Conservation (phyloP, 495 filamentous ascomycete genomes). For the Aspergillus bridgeri region DNA sequence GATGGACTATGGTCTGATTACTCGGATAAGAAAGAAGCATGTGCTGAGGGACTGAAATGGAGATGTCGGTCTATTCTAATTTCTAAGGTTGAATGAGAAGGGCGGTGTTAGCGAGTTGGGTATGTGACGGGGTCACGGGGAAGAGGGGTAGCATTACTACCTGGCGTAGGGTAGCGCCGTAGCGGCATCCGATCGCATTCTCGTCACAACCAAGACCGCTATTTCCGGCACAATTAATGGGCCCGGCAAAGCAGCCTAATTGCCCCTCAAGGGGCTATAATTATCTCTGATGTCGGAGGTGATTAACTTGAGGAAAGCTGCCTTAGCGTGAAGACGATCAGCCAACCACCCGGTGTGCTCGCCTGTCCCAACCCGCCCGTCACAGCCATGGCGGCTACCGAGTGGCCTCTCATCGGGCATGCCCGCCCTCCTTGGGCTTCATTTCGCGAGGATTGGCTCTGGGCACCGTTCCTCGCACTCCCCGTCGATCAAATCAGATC, state of each 20-base stretch:
- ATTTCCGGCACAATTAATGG: constrained; percentile 9
- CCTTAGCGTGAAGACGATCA: constrained; percentile 11
- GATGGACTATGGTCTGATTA: not conserved
- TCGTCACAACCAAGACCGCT: not conserved
- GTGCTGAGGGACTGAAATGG: too few species aligned
- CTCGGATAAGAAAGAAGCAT: too few species aligned
- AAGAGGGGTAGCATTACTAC: not conserved
- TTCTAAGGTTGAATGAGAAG: too few species aligned
- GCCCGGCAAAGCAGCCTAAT: not conserved
- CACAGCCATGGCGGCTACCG: constrained; percentile 16
- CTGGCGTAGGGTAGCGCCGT: not conserved
- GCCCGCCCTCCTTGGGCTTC: constrained; percentile 8
- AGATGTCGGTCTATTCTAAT: too few species aligned
- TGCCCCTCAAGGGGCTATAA: constrained; percentile 3
- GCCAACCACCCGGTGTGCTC: constrained; percentile 2
- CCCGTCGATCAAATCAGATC: constrained; percentile 8
- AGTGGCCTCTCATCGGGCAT: constrained; percentile 7
- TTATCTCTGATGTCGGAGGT: not conserved
- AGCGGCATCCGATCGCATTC: not conserved
- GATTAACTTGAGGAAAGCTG: constrained; percentile 7
- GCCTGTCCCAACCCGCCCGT: constrained; percentile 2
- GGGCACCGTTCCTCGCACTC: constrained; percentile 3
- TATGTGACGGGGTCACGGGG: too few species aligned
- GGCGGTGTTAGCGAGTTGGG: not conserved
- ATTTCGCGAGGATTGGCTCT: not conserved